A percentile compares a stretch with the other conserved stretches of the same genome.
Conservation (phyloP, 1,284 basidiomycete species). For the Acaromyces ingoldii region DNA sequence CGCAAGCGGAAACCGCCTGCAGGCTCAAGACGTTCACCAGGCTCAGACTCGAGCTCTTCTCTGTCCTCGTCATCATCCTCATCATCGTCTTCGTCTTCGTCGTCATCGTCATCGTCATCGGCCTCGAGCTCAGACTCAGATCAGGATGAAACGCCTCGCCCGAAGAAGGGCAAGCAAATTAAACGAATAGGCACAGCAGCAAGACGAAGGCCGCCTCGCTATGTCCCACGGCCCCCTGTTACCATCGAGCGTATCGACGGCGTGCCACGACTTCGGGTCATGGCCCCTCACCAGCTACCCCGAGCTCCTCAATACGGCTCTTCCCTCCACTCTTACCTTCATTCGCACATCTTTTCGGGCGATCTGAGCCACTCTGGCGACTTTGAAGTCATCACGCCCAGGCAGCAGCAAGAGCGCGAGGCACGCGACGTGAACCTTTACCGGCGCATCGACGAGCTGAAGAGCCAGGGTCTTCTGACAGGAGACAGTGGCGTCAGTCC, state of each 20-base stretch:
- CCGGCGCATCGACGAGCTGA: slow-evolving; percentile 20
- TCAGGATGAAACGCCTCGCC: not conserved
- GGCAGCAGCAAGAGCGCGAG: slow-evolving; percentile 11
- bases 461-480: slow-evolving; percentile 13
- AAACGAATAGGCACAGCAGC: no score
- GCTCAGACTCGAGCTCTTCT: no score
- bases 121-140: not conserved
- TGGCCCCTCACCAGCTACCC: slow-evolving; percentile 25
- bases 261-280: slow-evolving; percentile 18
- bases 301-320: slow-evolving; percentile 15
- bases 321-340: slow-evolving; percentile 11
- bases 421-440: slow-evolving; percentile 17
- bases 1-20: no score
- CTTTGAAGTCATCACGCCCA: slow-evolving; percentile 16
- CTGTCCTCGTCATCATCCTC: no score
- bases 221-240: not conserved
- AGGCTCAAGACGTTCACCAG: no score
- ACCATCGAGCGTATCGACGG: not conserved
- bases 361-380: slow-evolving; percentile 22
- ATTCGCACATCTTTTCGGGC: not conserved
- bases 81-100: no score
- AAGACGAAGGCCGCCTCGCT: no score
- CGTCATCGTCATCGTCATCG: not conserved
- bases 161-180: no score
- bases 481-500: not conserved